phyloP scores from a whole-genome alignment of 257 asterid genomes.

The Solanum corneliomulleri region DNA sequence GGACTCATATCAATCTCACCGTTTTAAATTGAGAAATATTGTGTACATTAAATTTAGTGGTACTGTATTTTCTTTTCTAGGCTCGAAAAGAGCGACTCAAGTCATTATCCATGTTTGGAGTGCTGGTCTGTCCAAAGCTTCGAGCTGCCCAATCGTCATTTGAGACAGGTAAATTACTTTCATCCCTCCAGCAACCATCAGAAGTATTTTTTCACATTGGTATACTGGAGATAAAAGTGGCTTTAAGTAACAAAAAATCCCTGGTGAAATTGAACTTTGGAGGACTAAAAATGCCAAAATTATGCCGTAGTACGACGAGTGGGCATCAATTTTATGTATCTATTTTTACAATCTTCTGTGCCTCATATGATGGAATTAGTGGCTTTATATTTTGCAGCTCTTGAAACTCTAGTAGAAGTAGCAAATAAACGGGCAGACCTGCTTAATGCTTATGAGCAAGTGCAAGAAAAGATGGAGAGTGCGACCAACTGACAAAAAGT shows the following conservation, averaged over 20 bases:
- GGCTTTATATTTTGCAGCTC: slow-evolving; percentile 32
- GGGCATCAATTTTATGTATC: background rate
- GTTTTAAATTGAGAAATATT: background rate
- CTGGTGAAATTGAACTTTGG: background rate
- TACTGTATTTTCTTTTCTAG: slow-evolving; percentile 15
- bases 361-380: background rate
- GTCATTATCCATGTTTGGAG: slow-evolving; percentile 76
- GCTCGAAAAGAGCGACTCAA: slow-evolving; percentile 48
- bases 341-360: background rate
- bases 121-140: slow-evolving; percentile 84
- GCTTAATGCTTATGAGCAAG: slow-evolving; percentile 47
- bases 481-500: slow-evolving; percentile 5
- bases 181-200: background rate
- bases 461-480: slow-evolving; percentile 31
- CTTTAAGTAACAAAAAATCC: background rate
- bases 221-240: background rate
- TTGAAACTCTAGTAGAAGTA: slow-evolving; percentile 61
- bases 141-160: slow-evolving; percentile 79
- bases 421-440: slow-evolving; percentile 56
- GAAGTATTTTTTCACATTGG: background rate
- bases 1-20: too few species aligned
- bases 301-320: background rate
- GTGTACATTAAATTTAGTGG: background rate
- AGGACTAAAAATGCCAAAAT: background rate
- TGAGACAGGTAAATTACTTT: slow-evolving; percentile 60